These are phyloP conservation scores for Mortierella hygrophila DNA, from an alignment of 192 early-diverging fungal genomes.

Conservation along the genomic window DNA sequence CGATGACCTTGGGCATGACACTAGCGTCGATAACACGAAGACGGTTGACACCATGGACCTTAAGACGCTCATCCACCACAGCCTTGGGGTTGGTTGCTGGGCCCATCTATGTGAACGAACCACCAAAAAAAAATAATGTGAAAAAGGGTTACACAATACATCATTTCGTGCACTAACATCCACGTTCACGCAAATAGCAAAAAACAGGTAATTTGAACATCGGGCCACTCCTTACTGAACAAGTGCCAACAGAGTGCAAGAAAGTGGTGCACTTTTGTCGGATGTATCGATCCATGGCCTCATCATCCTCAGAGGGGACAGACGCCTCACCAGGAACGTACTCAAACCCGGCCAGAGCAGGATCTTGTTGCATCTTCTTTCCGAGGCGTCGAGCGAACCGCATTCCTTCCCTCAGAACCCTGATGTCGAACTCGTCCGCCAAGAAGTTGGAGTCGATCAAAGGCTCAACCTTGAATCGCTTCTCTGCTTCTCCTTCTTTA, in stretches of 20 bases:
- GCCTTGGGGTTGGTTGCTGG: constrained; percentile 16
- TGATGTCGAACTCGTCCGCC: constrained; percentile 23
- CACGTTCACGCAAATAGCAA: background rate
- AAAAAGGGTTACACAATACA: background rate
- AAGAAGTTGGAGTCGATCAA: constrained; percentile 17
- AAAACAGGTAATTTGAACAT: background rate
- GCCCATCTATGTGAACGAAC: constrained; percentile 8
- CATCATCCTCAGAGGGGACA: constrained; percentile 16
- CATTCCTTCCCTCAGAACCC: constrained; percentile 13
- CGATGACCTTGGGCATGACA: constrained; percentile 26
- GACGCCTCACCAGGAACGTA: constrained; percentile 5
- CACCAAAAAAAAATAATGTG: background rate
- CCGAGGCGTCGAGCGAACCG: constrained; percentile 19
- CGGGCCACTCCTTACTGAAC: constrained; percentile 11
- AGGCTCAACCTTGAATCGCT: constrained; percentile 1
- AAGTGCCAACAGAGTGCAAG: constrained; percentile 24
- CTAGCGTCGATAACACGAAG: constrained; percentile 32
- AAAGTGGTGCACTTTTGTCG: constrained; percentile 7
- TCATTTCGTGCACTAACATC: no score
- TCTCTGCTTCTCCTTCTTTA: background rate
- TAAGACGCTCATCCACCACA: constrained; percentile 17
- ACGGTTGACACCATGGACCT: constrained; percentile 20
- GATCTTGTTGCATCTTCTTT: constrained; percentile 15
- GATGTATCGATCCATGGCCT: constrained; percentile 10
- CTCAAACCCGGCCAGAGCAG: constrained; percentile 15